Evolutionary conservation across 352 stramenopile species (phyloP).

Genomic region (Phytophthora capsici): DNA sequence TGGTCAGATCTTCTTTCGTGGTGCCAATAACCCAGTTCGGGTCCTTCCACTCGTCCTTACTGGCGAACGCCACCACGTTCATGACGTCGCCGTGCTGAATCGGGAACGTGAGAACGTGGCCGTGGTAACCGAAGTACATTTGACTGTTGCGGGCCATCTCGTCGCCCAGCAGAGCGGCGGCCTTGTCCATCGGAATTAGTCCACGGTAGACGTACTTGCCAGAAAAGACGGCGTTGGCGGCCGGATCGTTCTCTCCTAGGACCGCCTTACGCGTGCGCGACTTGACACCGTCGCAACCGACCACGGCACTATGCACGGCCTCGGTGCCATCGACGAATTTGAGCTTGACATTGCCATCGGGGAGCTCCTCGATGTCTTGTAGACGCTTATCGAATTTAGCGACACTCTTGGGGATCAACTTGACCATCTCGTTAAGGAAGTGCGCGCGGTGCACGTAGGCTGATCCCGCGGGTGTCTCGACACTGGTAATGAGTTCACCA

Average conservation of each 20-base stretch:
- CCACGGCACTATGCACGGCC: slow-evolving; percentile 39
- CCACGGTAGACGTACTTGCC: slow-evolving; percentile 47
- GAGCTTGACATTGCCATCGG: slow-evolving; percentile 41
- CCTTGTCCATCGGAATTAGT: slow-evolving; percentile 45
- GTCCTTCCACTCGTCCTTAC: slow-evolving; percentile 42
- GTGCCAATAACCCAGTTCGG: slow-evolving; percentile 40
- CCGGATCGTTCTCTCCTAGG: slow-evolving; percentile 34
- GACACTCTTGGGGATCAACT: slow-evolving; percentile 34
- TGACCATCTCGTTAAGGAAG: slow-evolving; percentile 43
- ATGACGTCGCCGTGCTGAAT: slow-evolving; percentile 43
- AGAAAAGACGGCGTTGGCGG: slow-evolving; percentile 37
- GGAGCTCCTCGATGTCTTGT: slow-evolving; percentile 36
- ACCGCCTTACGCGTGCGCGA: slow-evolving; percentile 37
- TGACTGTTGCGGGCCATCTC: slow-evolving; percentile 47
- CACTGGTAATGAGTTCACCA: slow-evolving; percentile 36
- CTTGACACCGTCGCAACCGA: slow-evolving; percentile 43
- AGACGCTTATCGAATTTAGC: slow-evolving; percentile 41
- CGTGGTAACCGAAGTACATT: slow-evolving; percentile 48
- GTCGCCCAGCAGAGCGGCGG: slow-evolving; percentile 35
- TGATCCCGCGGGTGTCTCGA: slow-evolving; percentile 37
- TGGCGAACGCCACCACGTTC: slow-evolving; percentile 48
- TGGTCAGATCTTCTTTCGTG: slow-evolving; percentile 38
- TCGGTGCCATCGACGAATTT: slow-evolving; percentile 39
- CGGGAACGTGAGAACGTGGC: slow-evolving; percentile 45
- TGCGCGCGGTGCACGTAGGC: slow-evolving; percentile 44